phyloP scores from a whole-genome alignment of 495 filamentous ascomycete species.

The Diplogelasinospora grovesii region DNA sequence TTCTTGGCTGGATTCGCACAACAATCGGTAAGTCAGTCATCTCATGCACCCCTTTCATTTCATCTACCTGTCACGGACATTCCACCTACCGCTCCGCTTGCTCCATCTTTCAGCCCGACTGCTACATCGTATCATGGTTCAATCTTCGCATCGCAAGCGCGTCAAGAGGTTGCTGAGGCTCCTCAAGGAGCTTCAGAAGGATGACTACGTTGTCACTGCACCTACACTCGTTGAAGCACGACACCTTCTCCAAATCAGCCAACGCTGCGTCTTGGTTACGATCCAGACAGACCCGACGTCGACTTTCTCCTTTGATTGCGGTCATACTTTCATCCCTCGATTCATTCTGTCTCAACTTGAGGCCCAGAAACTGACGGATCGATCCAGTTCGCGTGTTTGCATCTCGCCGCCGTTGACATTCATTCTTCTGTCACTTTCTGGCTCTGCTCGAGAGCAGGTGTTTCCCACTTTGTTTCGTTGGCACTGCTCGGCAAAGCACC shows the following conservation, averaged over 20 bases:
- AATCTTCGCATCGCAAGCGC: no score
- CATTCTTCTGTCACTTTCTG: slow-evolving; percentile 7
- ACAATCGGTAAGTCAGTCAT: no score
- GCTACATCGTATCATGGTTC: no score
- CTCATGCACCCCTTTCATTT: no score
- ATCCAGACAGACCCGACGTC: no score
- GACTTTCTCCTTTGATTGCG: no score
- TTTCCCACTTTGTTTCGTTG: slow-evolving; percentile 28
- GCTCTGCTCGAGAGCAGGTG: neutral
- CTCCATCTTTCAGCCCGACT: no score
- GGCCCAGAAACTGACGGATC: slow-evolving; percentile 26
- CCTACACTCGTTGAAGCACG: slow-evolving; percentile 11
- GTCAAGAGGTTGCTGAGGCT: slow-evolving; percentile 5
- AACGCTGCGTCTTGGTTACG: slow-evolving; percentile 8
- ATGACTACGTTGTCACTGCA: slow-evolving; percentile 7
- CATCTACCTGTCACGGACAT: no score
- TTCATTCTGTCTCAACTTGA: slow-evolving; percentile 34
- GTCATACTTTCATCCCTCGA: neutral
- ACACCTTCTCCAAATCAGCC: slow-evolving; percentile 8
- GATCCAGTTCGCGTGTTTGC: slow-evolving; percentile 13
- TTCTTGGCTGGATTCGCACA: no score
- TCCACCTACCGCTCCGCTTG: no score
- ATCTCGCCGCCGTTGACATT: slow-evolving; percentile 16
- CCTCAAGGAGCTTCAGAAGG: slow-evolving; percentile 9
- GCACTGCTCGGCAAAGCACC: slow-evolving; percentile 13